Base-by-base conservation (phyloP, 352 stramenopile genomes). In the Peronosclerospora sorghi region DNA sequence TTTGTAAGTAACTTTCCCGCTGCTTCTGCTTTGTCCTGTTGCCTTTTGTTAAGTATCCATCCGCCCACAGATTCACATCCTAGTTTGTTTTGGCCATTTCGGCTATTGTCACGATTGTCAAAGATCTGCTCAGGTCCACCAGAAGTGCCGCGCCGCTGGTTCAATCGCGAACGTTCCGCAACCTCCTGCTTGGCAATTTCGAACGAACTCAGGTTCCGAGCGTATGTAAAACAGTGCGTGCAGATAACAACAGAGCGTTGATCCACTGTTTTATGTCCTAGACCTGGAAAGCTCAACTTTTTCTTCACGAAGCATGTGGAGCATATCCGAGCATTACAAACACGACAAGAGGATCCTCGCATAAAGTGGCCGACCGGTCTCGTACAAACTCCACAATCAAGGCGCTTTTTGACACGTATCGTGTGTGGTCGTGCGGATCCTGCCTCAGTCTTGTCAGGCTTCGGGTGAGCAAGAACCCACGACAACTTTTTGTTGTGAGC, bases 401-500 rank as follows among this genome's bases (percentile, higher is more conserved):
- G 45, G 23, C 48, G 45, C 15, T 57, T 54, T 34, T 59, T 66
- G 26, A 32, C 32, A 4, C 41, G 35, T 8, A 56, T 20, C 20
- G 43, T 56, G 20, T 37, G 50, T 10, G 30, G 35, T 8, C 48
- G 43, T 43, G 57, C 46, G 7, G 53, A 48, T 24, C 48, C 53
- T 10, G 32, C 38, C 21, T 44, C 35, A 0, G 26, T 30, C 14
- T 60, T 41, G 2, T 49, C 44, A 7, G 32, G 50, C 32, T 45
- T 58, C 1, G 54, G 54, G 36, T 73, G 54, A 4, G 59, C 50
- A 8, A 73, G 35, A 32, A 80, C 26, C 54, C 62, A 66, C 41
- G 59, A 40, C 35, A 80, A 51, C 45, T 80, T 80, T 52, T 80
- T 80, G 51, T 65, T 75, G 20, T 68, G 52, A 19, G 68, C 62